Conservation (phyloP, 768 basidiomycete species). For the Leccinum uliginosum region DNA sequence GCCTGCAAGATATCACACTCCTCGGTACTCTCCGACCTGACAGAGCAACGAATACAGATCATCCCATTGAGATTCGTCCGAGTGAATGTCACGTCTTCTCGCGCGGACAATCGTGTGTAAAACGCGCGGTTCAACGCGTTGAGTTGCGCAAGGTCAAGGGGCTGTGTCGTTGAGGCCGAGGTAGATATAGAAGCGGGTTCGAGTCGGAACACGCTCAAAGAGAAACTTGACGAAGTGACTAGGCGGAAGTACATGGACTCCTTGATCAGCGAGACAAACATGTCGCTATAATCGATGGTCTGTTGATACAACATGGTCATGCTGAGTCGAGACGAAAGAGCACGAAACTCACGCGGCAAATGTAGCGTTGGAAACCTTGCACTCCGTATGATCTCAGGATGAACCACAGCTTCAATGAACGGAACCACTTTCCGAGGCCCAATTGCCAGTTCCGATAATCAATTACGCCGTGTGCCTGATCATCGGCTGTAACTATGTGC, state of each 20-base stretch:
- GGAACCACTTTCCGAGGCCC: constrained; percentile 80
- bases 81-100: constrained; percentile 69
- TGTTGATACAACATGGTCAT: constrained; percentile 22
- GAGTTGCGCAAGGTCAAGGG: constrained; percentile 34
- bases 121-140: constrained; percentile 69
- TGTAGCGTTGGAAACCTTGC: constrained; percentile 73
- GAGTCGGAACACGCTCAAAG: constrained; percentile 75
- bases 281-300: constrained; percentile 58
- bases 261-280: constrained; percentile 53
- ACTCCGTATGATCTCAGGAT: constrained; percentile 80
- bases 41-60: constrained; percentile 72
- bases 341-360: constrained; percentile 38
- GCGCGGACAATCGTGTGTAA: constrained; percentile 50
- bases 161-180: neutral
- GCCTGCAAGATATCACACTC: constrained; percentile 58
- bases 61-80: constrained; percentile 72
- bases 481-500: neutral
- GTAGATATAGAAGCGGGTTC: constrained; percentile 24
- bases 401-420: constrained; percentile 91
- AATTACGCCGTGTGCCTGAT: constrained; percentile 70
- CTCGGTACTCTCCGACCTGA: constrained; percentile 68
- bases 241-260: constrained; percentile 53
- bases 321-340: neutral
- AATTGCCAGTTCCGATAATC: constrained; percentile 90
- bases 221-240: constrained; percentile 65